Evolutionary conservation across 1,139 yeast species (phyloP), one percentile per base, ranked within the genome.

Genomic region (Chernovozyma sophiae-reginae): DNA sequence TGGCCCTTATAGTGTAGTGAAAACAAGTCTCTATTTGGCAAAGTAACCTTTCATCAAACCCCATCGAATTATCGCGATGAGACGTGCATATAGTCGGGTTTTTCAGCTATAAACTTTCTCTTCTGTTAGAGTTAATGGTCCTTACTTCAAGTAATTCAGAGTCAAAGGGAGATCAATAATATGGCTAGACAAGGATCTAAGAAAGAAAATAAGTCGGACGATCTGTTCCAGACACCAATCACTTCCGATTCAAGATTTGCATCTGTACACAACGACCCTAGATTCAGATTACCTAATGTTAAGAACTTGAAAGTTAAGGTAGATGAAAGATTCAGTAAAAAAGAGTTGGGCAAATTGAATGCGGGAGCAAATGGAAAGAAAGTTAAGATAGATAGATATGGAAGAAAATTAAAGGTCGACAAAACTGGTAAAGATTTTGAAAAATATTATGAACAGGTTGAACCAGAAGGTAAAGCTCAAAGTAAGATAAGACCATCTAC

Each of bases 181-280:
- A 20, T 20, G 23, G 23, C 23, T 20, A 20, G 10, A 20, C 23
- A 20, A 20, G 23, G 23, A 20, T 20, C 23, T 10, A 20, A 20
- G 23, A 20, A 20, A 10, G n/a, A n/a, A n/a, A 20, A 10, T 20
- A 20, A 20, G 10, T 20, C 10, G 6, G 23, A 20, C 10, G 23
- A 10, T 6, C 8, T 20, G 10, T 20, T 20, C 10, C 23, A 20
- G 23, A 20, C 40, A 34, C 67, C 75, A 1, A 68, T 76, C 13
- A 74, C 81, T 2, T 52, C 59, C 3, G 97, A 89, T 60, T 74
- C 81, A 14, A 77, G 98, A 55, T 92, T 92, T 61, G 65, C 84
- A 16, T 68, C 81, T 4, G 85, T 90, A 4, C 89, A 84, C 51
- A 79, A 74, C 47, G 98, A 94, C 59, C 97, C 98, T 3, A 73